Percentiles rank a stretch among this genome's conserved stretches.
Evolutionary conservation across 257 asterid species (phyloP).

Genomic region (Ophiorrhiza pumila): DNA sequence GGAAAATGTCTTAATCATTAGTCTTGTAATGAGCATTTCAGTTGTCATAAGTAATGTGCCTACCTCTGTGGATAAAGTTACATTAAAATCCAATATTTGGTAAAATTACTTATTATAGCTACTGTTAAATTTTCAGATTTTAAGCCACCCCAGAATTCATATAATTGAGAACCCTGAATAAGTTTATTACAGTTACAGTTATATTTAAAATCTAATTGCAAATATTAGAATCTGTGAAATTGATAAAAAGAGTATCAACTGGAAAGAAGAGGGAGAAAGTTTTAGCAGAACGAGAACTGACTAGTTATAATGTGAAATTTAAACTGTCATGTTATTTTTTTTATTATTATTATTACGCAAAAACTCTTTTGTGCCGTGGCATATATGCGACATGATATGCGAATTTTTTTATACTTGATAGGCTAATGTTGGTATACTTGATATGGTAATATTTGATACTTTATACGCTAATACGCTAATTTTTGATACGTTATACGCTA

Average conservation of each 20-base stretch:
- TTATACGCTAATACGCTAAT: too few relatives aligned
- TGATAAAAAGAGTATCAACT: neutral
- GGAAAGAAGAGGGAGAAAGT: neutral
- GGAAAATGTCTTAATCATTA: neutral
- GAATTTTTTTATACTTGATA: too few relatives aligned
- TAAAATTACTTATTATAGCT: neutral
- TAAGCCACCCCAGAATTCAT: neutral
- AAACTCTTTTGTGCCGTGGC: too few relatives aligned
- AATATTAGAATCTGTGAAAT: neutral
- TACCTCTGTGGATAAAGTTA: neutral
- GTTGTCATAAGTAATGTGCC: neutral
- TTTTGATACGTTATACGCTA: too few relatives aligned
- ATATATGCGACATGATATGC: too few relatives aligned
- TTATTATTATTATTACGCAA: too few relatives aligned
- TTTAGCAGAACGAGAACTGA: neutral
- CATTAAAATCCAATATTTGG: neutral
- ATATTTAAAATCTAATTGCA: neutral
- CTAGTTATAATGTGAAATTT: neutral
- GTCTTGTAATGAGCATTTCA: neutral
- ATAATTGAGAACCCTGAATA: neutral
- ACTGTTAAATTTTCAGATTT: too few relatives aligned
- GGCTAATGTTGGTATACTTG: too few relatives aligned
- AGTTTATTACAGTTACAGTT: neutral
- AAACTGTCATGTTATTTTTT: neutral
- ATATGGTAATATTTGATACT: too few relatives aligned